Evolutionary conservation across 2,329 filamentous ascomycete genomes (phyloP), one percentile per base, ranked within the genome.

Genomic region (Rhinocladiella similis): DNA sequence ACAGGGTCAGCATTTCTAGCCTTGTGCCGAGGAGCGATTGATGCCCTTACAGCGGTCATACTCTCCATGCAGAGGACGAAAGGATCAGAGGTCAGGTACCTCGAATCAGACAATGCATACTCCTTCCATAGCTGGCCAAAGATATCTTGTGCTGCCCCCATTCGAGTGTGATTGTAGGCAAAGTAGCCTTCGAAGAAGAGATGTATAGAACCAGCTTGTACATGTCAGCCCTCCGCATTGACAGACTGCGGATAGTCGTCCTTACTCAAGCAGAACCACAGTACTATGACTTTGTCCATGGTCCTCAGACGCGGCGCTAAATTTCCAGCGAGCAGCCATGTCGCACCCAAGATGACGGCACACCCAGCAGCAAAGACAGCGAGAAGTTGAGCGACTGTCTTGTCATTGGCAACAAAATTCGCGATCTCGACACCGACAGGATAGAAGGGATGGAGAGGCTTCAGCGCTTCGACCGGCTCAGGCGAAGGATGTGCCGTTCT

Each of bases 61-160:
- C 19, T 46, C 22, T 46, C 43, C 43, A 46, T 36, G 29, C 47
- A 49, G 1, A 36, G 27, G 25, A 49, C 47, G 19, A 96, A 91
- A 1, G 87, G 81, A 68, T 94, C 89, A 16, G 86, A 85, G 2
- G 87, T 91, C 65, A 96, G 77, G 68, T 96, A 96, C 42, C 91
- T 82, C 53, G 91, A 95, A 74, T 96, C 91, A 2, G 89, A 92
- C 33, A 92, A 80, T 2, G 89, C 82, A 70, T 96, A 96, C 73
- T 96, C 91, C 70, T 96, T 96, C 91, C 91, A 96, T 43, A 96
- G 78, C 75, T 96, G 90, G 2, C 87, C 90, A 54, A 92, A 87
- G 6, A 94, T 74, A 53, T 86, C 85, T 69, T 91, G 87, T 57
- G 83, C 83, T 10, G 81, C 77, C 0, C 85, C 83, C 69, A 96